Evolutionary conservation across 345 rosid genomes (phyloP).

Genomic region (Citrus sp.): DNA sequence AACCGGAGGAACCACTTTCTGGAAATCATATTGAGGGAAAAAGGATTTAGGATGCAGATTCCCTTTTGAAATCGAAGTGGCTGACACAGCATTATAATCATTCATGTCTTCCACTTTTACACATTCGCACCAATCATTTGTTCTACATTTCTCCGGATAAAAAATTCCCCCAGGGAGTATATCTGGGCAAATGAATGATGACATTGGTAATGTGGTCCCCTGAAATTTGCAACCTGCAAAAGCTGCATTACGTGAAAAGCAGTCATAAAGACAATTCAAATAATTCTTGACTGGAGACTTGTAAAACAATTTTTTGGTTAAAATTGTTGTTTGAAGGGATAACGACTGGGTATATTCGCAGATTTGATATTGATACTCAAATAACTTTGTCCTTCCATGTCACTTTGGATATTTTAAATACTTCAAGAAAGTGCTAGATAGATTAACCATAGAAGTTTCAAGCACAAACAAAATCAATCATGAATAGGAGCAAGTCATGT

Average conservation of each 20-base stretch:
- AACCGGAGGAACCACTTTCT: slow-evolving; percentile 30
- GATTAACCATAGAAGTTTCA: background rate
- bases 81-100: slow-evolving; percentile 25
- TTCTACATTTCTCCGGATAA: slow-evolving; percentile 38
- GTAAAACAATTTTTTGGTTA: background rate
- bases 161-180: slow-evolving; percentile 33
- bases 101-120: slow-evolving; percentile 52
- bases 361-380: background rate
- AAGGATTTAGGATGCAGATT: slow-evolving; percentile 29
- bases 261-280: background rate
- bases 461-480: background rate
- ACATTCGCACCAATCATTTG: slow-evolving; percentile 38
- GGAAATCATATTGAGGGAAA: slow-evolving; percentile 27
- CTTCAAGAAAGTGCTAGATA: background rate
- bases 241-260: slow-evolving; percentile 23
- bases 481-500: background rate
- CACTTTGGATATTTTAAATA: background rate
- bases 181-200: slow-evolving; percentile 62
- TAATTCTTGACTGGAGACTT: background rate
- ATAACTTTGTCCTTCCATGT: background rate
- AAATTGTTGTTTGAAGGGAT: background rate
- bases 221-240: slow-evolving; percentile 36
- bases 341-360: background rate
- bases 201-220: slow-evolving; percentile 24
- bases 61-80: slow-evolving; percentile 32